These are phyloP conservation scores for Phytophthora boehmeriae DNA, from an alignment of 352 stramenopile species.

Conservation along the genomic window DNA sequence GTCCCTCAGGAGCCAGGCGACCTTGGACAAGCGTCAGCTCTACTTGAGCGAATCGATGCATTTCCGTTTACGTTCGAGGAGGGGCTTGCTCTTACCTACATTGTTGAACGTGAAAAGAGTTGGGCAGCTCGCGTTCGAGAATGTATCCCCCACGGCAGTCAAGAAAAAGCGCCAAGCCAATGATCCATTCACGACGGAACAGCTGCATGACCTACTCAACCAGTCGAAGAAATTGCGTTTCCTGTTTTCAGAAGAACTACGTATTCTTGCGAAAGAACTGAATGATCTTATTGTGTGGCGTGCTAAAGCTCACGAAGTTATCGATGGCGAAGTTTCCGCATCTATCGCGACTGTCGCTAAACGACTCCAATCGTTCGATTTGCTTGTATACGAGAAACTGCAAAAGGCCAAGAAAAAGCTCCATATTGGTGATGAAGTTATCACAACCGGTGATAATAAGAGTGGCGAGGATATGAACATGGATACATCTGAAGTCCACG, in stretches of 20 bases:
- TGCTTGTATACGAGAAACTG: constrained; percentile 62
- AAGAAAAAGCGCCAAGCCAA: constrained; percentile 79
- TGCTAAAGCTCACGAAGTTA: constrained; percentile 54
- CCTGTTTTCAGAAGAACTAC: constrained; percentile 77
- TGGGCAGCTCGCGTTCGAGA: constrained; percentile 78
- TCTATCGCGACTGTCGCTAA: constrained; percentile 47
- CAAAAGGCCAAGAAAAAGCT: constrained; percentile 58
- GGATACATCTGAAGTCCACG: constrained; percentile 7
- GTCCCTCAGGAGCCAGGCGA: constrained; percentile 36
- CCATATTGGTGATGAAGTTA: constrained; percentile 27
- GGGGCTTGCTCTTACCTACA: constrained; percentile 53
- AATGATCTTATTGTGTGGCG: constrained; percentile 72
- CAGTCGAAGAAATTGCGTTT: constrained; percentile 71
- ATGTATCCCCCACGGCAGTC: constrained; percentile 81
- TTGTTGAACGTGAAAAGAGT: constrained; percentile 61
- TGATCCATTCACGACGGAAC: constrained; percentile 59
- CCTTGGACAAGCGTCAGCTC: constrained; percentile 50
- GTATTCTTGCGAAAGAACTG: constrained; percentile 77
- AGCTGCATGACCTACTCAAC: constrained; percentile 56
- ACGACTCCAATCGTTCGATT: constrained; percentile 64
- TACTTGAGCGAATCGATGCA: constrained; percentile 70
- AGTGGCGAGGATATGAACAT: constrained; percentile 9
- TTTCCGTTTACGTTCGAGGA: constrained; percentile 83
- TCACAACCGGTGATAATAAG: constrained; percentile 1
- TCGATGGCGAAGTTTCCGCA: constrained; percentile 44